Evolutionary conservation across 805 yeast genomes (phyloP).

Genomic region (Cyberlindnera japonica): DNA sequence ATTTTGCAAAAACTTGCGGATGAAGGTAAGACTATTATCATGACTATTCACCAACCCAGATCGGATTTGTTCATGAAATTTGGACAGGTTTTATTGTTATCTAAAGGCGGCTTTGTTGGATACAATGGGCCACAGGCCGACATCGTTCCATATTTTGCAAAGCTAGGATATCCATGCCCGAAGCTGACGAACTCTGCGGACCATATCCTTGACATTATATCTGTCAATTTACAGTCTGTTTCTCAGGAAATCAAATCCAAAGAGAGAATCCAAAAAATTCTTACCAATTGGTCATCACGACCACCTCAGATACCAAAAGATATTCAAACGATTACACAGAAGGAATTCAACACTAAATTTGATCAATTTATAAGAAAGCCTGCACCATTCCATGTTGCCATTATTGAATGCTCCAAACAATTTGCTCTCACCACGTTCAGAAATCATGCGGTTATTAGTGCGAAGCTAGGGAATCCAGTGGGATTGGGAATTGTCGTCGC

Average conservation of each 20-base stretch:
- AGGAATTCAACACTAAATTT: conserved; percentile 15
- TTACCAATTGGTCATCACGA: conserved; percentile 17
- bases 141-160: conserved; percentile 46
- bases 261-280: conserved; percentile 14
- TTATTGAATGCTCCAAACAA: conserved; percentile 21
- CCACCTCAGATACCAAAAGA: neutral
- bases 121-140: conserved; percentile 58
- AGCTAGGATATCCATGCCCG: conserved; percentile 56
- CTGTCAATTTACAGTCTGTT: conserved; percentile 31
- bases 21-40: conserved; percentile 65
- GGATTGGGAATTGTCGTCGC: conserved; percentile 69
- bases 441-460: conserved; percentile 53
- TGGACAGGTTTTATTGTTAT: conserved; percentile 69
- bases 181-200: conserved; percentile 69
- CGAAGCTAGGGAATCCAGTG: conserved; percentile 62
- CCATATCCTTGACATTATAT: conserved; percentile 66
- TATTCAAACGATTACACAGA: conserved; percentile 6
- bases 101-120: conserved; percentile 73
- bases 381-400: conserved; percentile 12
- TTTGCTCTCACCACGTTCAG: conserved; percentile 33
- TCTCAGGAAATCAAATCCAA: conserved; percentile 17
- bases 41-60: conserved; percentile 85
- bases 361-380: conserved; percentile 14
- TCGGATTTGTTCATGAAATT: conserved; percentile 62
- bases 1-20: conserved; percentile 55